phyloP scores from a whole-genome alignment of 176 grass and related monocot genomes.

The Poa pratensis region DNA sequence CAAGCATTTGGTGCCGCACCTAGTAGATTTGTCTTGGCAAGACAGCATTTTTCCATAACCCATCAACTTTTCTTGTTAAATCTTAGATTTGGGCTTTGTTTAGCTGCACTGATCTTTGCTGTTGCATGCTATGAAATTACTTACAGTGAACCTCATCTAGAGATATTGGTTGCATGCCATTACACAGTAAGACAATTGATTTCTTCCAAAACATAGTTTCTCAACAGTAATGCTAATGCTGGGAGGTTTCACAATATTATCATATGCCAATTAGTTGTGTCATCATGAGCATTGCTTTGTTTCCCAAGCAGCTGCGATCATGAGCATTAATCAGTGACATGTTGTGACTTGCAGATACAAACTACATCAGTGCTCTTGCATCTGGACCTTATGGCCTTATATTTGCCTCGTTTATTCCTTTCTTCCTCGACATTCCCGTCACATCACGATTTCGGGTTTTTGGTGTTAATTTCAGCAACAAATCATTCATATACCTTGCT shows the following conservation, averaged over 20 bases:
- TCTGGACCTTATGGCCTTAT: conserved; percentile 94
- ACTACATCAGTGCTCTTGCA: conserved; percentile 61
- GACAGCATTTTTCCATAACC: neutral
- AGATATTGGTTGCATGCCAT: conserved; percentile 22
- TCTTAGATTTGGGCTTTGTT: conserved; percentile 16
- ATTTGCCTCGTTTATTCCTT: conserved; percentile 91
- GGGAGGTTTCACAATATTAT: conserved; percentile 9
- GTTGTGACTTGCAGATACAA: conserved; percentile 62
- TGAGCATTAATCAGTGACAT: conserved; percentile 17
- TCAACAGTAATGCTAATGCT: neutral
- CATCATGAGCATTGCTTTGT: conserved; percentile 25
- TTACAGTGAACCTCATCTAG: conserved; percentile 10
- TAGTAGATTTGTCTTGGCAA: conserved; percentile 21
- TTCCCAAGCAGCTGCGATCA: neutral
- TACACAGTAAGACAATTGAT: neutral
- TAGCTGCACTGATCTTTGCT: neutral
- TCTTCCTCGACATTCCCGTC: conserved; percentile 88
- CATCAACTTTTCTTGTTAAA: neutral
- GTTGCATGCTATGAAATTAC: neutral
- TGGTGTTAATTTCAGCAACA: conserved; percentile 78
- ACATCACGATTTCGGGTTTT: conserved; percentile 82
- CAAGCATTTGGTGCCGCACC: conserved; percentile 32
- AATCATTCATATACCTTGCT: conserved; percentile 90
- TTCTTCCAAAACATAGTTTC: conserved; percentile 30
- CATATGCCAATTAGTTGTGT: neutral